These are phyloP conservation scores for Litsea cubeba DNA, from an alignment of 164 flowering plant species.

Conservation along the genomic window DNA sequence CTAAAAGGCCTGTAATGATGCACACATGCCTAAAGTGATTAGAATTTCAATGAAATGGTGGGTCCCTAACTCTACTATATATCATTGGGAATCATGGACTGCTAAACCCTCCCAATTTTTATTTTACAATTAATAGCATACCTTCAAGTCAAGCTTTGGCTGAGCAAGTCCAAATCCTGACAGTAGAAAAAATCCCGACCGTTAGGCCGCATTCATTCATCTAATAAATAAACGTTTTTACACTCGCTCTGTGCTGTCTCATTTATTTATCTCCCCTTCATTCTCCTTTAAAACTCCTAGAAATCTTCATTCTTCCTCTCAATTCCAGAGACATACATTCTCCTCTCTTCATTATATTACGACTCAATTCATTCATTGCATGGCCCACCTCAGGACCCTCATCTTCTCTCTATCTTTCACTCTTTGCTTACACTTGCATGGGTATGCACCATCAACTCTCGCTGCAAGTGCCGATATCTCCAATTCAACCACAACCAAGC, in stretches of 20 bases:
- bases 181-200: background rate
- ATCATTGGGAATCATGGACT: background rate
- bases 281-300: background rate
- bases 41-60: background rate
- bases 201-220: background rate
- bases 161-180: background rate
- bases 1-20: background rate
- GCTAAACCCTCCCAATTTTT: no score
- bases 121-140: background rate
- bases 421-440: background rate
- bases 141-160: background rate
- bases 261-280: background rate
- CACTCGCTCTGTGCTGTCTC: background rate
- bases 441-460: background rate
- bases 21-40: background rate
- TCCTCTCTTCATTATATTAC: background rate
- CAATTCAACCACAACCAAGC: conserved; percentile 5
- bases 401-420: background rate
- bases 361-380: background rate
- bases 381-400: background rate
- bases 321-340: background rate
- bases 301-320: background rate
- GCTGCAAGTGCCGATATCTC: background rate
- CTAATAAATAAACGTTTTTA: background rate
- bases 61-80: background rate